Base-by-base conservation (phyloP, 768 basidiomycete genomes). In the Auriscalpium orientale region DNA sequence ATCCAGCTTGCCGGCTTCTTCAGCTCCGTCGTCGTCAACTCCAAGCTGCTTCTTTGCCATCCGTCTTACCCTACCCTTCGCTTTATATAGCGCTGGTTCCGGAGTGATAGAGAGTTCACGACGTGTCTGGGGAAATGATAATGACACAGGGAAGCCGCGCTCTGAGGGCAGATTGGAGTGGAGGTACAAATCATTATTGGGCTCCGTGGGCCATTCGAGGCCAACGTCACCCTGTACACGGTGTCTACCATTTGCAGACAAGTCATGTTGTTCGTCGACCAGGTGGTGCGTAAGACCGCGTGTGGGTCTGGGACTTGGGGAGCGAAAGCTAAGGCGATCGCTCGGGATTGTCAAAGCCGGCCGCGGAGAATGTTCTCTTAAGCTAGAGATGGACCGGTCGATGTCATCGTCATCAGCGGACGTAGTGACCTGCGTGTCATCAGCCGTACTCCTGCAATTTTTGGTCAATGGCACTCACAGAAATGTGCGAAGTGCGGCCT, bases 111-210 rank as follows among this genome's bases (percentile, higher is more conserved):
- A 4, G 28, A 28, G 5, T 28, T 2, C 28, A 28, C 28, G 4
- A 28, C 7, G 28, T 28, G 28, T 28, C 28, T 28, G 28, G 28
- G 28, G 4, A 28, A 28, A 4, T 28, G 28, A 28, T 28, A 28
- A 7, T 4, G 28, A 5, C 28, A 28, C 28, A 28, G 28, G 28
- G 7, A 7, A 28, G 28, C 28, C 28, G 28, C 40, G 13, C 40
- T 43, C 40, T 18, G 18, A 15, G 40, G 13, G 15, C 8, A 72
- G 70, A 48, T 71, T 67, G 56, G 67, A 74, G 65, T 72, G 72
- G 35, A 73, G 61, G 58, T 66, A 70, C 13, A 66, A 70, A 61
- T 66, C 67, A 56, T 72, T 69, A 54, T 51, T 38, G 9, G 46
- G 22, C 11, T 20, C 44, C n/a, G 55, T 55, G 21, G 21, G 3